Evolutionary conservation across 2,329 filamentous ascomycete species (phyloP).

Genomic region (Cyclaneusma minus): DNA sequence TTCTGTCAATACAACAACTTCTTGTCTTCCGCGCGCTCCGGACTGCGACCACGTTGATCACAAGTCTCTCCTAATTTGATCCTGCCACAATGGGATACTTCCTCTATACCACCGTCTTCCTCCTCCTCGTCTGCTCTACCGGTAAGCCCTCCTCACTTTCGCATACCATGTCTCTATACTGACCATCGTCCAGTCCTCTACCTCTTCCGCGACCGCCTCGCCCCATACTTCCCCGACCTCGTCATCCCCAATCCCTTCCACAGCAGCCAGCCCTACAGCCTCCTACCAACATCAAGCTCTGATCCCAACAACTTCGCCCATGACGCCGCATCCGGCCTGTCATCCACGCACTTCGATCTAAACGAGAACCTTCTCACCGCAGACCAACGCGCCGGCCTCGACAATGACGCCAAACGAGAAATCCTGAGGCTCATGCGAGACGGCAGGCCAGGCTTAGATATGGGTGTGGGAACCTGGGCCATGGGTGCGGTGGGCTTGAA

Average conservation of each 20-base stretch:
- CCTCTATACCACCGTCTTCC: conserved; percentile 61
- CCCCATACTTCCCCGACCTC: conserved; percentile 48
- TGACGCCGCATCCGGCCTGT: conserved; percentile 80
- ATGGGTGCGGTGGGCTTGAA: no score
- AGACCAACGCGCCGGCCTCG: conserved; percentile 67
- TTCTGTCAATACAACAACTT: no score
- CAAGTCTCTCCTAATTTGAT: no score
- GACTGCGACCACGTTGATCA: no score
- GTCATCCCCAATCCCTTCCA: conserved; percentile 33
- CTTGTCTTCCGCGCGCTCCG: no score
- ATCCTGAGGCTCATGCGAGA: conserved; percentile 80
- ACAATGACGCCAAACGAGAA: conserved; percentile 65
- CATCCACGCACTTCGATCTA: conserved; percentile 71
- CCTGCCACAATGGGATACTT: conserved; percentile 54
- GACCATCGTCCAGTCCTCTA: conserved; percentile 43
- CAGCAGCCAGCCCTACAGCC: conserved; percentile 53
- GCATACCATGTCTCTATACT: conserved; percentile 5
- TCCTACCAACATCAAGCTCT: conserved; percentile 61
- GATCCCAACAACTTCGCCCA: conserved; percentile 63
- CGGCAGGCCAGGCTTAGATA: no score
- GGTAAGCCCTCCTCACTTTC: conserved; percentile 26
- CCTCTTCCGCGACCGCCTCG: conserved; percentile 67
- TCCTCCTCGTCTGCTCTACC: conserved; percentile 56
- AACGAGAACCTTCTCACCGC: conserved; percentile 62
- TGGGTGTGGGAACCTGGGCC: no score